Percentiles rank a stretch among this genome's conserved stretches.
Evolutionary conservation across 441 rosid genomes (phyloP).

Genomic region (Omphalea diandra): DNA sequence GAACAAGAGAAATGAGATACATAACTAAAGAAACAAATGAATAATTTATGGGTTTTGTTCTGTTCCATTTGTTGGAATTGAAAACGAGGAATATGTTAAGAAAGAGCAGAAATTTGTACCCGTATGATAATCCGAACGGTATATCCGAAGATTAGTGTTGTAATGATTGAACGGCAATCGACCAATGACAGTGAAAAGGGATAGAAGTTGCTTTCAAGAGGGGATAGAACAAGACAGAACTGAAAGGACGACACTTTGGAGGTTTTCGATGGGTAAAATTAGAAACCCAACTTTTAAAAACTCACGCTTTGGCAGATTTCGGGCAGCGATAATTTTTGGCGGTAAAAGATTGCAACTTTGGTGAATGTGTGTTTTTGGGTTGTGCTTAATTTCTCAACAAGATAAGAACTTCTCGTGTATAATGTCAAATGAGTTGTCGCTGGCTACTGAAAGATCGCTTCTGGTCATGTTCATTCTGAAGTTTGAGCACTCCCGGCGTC

Average conservation of each 20-base stretch:
- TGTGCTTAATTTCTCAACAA: not conserved
- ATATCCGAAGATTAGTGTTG: conserved; percentile 11
- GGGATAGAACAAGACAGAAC: conserved; percentile 6
- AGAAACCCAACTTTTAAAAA: not conserved
- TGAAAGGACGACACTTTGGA: conserved; percentile 1
- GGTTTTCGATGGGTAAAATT: not conserved
- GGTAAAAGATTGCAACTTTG: not conserved
- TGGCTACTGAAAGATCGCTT: no score
- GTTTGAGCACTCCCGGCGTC: no score
- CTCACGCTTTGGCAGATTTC: not conserved
- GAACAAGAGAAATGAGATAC: not conserved
- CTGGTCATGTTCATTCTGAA: no score
- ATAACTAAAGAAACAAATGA: not conserved
- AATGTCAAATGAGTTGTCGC: no score
- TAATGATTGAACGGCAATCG: not conserved
- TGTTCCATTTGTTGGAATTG: conserved; percentile 20
- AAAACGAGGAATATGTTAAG: conserved; percentile 14
- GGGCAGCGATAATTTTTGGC: not conserved
- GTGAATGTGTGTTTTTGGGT: not conserved
- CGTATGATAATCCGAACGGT: conserved; percentile 4
- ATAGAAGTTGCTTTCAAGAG: not conserved
- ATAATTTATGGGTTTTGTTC: conserved; percentile 10
- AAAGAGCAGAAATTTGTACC: not conserved
- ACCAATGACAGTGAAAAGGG: conserved; percentile 8
- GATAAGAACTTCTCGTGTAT: no score